A percentile compares a stretch with the other conserved stretches of the same genome.
Conservation (phyloP, 495 filamentous ascomycete genomes). For the Neurospora cerealis region DNA sequence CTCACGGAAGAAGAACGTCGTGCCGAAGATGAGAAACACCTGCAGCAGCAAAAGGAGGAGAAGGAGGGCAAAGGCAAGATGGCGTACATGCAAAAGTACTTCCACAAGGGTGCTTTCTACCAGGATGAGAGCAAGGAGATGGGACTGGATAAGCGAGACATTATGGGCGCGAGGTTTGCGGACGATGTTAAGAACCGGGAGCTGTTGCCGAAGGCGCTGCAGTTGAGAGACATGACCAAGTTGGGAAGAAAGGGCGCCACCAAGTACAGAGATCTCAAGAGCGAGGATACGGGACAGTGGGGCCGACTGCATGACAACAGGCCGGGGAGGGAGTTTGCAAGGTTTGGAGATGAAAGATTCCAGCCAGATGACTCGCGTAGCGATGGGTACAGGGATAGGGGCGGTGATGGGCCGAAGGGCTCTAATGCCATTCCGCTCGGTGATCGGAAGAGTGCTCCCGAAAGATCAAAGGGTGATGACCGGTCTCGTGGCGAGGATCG, state of each 20-base stretch:
- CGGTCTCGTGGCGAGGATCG: conserved; percentile 10
- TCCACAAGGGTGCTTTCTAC: conserved; percentile 94
- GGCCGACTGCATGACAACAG: conserved; percentile 51
- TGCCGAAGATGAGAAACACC: conserved; percentile 71
- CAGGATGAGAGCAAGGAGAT: conserved; percentile 65
- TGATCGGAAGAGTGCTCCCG: conserved; percentile 39
- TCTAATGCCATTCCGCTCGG: conserved; percentile 53
- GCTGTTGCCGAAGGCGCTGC: conserved; percentile 82
- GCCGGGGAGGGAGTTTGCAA: conserved; percentile 35
- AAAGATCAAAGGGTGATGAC: conserved; percentile 22
- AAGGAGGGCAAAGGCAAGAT: conserved; percentile 77
- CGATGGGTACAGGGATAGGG: conserved; percentile 26
- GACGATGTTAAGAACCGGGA: conserved; percentile 76
- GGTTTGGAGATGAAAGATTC: conserved; percentile 56
- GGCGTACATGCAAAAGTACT: conserved; percentile 90
- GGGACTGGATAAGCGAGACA: conserved; percentile 63
- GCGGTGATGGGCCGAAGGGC: conserved; percentile 34
- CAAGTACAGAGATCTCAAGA: conserved; percentile 77
- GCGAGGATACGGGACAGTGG: conserved; percentile 87
- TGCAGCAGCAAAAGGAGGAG: conserved; percentile 75
- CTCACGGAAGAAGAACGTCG: conserved; percentile 80
- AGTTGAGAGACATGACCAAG: conserved; percentile 88
- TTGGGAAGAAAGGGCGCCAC: conserved; percentile 87
- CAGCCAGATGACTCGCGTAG: conserved; percentile 46
- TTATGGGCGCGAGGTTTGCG: conserved; percentile 68